Evolutionary conservation across 257 asterid species (phyloP), one percentile per base, ranked within the genome.

Genomic region (Rhazya stricta): DNA sequence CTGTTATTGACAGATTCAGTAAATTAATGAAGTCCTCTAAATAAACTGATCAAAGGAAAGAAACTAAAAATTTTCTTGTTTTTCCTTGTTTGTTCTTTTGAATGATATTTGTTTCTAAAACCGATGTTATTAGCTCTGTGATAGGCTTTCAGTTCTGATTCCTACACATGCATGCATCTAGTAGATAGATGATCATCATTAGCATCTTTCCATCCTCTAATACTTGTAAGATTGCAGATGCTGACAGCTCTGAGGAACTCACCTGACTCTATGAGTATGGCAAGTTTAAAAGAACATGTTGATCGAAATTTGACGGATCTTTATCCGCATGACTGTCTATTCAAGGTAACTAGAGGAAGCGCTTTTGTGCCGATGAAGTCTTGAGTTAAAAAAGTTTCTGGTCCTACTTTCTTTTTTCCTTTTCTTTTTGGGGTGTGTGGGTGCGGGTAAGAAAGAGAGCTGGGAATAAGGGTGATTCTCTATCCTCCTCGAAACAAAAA

Each of bases 241-340:
- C 89, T 94, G 80, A 89, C 94, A 18, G 96, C 97, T 62, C 77
- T 94, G 70, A 90, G 81, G 84, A 88, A 84, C 78, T 78, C 96
- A 2, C 96, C 97, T 0, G 94, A 92, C 87, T 92, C 91, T 73
- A 84, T 76, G 89, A 88, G 86, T 75, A 91, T 94, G 97, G 77
- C 94, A 12, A 86, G 93, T 88, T 73, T 94, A 86, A 92, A 91
- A 75, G 97, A 92, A 74, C 95, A 85, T 60, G 80, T 88, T 27
- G 97, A 94, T 83, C 96, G 96, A 19, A 86, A 83, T 81, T 67
- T 94, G 80, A 83, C 84, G 96, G 96, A 92, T 78, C 75, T 94
- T 79, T 94, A 87, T 77, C 97, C 99, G 30, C 95, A 91, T 5
- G 99, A 94, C 83, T 94, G 99, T 75, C 91, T 92, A 76, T 92